A percentile compares a stretch with the other conserved stretches of the same genome.
phyloP scores from a whole-genome alignment of 257 asterid species.

The Solanum sejunctum region DNA sequence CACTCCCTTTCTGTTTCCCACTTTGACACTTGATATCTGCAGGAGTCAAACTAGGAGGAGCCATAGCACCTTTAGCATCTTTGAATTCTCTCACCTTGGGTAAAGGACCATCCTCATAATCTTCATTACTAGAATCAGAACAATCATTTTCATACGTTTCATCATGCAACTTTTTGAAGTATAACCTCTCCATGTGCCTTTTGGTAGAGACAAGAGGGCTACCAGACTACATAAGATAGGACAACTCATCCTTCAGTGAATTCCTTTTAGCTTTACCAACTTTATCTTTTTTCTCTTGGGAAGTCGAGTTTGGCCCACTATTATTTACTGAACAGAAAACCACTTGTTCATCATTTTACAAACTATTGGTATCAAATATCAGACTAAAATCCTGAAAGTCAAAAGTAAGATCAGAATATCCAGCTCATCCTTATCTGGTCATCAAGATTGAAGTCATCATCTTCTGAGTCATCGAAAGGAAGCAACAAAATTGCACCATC shows the following conservation, averaged over 20 bases:
- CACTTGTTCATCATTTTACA: slow-evolving; percentile 20
- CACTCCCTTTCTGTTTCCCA: too few relatives aligned
- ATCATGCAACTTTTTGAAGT: slow-evolving; percentile 68
- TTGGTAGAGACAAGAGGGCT: slow-evolving; percentile 39
- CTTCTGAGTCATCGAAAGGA: slow-evolving; percentile 95
- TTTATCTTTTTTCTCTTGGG: too few relatives aligned
- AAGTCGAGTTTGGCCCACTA: background rate
- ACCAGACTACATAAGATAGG: slow-evolving; percentile 38
- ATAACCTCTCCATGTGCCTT: slow-evolving; percentile 65
- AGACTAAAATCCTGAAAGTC: slow-evolving; percentile 79
- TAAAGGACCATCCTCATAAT: slow-evolving; percentile 37
- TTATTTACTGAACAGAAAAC: slow-evolving; percentile 10
- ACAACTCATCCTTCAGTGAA: slow-evolving; percentile 43
- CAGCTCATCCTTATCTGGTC: slow-evolving; percentile 29
- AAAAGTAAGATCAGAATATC: slow-evolving; percentile 78
- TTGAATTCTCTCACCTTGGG: slow-evolving; percentile 34
- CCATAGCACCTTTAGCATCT: slow-evolving; percentile 18
- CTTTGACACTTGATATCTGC: slow-evolving; percentile 13
- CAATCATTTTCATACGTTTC: slow-evolving; percentile 67
- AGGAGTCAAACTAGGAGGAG: slow-evolving; percentile 16
- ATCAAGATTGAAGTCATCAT: slow-evolving; percentile 74
- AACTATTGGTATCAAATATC: slow-evolving; percentile 32
- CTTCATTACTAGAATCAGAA: slow-evolving; percentile 92
- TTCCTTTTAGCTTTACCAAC: slow-evolving; percentile 24
- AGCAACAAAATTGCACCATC: slow-evolving; percentile 27